Evolutionary conservation across 768 basidiomycete genomes (phyloP).

Genomic region (Xerocomus brunneocitrinus): DNA sequence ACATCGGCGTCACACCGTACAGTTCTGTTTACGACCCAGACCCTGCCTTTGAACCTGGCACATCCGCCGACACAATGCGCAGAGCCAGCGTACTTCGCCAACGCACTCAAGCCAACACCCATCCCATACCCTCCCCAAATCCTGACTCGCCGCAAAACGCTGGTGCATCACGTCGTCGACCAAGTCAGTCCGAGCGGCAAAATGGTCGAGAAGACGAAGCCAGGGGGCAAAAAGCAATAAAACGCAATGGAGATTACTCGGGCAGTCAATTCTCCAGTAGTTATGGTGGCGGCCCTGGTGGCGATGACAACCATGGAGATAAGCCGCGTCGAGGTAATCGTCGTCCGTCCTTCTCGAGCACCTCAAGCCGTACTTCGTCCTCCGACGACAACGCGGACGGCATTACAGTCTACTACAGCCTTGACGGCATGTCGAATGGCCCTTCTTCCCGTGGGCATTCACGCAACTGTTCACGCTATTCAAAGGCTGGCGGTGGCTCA

Average conservation of each 20-base stretch:
- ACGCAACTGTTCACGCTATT: slow-evolving; percentile 18
- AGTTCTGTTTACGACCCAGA: slow-evolving; percentile 20
- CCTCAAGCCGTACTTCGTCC: slow-evolving; percentile 33
- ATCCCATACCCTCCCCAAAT: not conserved
- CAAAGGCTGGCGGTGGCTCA: slow-evolving; percentile 31
- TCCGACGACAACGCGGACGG: slow-evolving; percentile 45
- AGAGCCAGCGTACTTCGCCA: not conserved
- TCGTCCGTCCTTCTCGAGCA: slow-evolving; percentile 32
- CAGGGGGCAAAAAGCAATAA: slow-evolving; percentile 6
- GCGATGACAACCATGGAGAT: slow-evolving; percentile 35
- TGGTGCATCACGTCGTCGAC: slow-evolving; percentile 20
- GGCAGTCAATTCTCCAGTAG: slow-evolving; percentile 18
- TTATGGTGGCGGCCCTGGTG: slow-evolving; percentile 34
- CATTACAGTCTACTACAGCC: slow-evolving; percentile 40
- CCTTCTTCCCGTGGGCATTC: slow-evolving; percentile 20
- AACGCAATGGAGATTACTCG: slow-evolving; percentile 15
- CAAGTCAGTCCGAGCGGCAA: slow-evolving; percentile 11
- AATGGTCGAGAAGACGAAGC: slow-evolving; percentile 9
- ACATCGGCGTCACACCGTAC: slow-evolving; percentile 13
- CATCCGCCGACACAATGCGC: slow-evolving; percentile 37
- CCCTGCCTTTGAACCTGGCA: slow-evolving; percentile 38
- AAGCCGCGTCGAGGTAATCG: slow-evolving; percentile 28
- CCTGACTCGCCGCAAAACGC: slow-evolving; percentile 11
- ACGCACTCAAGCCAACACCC: not conserved
- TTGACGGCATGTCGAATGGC: slow-evolving; percentile 34